These are phyloP conservation scores for Irpex rosettiformis DNA, from an alignment of 1,284 basidiomycete species.

Conservation along the genomic window DNA sequence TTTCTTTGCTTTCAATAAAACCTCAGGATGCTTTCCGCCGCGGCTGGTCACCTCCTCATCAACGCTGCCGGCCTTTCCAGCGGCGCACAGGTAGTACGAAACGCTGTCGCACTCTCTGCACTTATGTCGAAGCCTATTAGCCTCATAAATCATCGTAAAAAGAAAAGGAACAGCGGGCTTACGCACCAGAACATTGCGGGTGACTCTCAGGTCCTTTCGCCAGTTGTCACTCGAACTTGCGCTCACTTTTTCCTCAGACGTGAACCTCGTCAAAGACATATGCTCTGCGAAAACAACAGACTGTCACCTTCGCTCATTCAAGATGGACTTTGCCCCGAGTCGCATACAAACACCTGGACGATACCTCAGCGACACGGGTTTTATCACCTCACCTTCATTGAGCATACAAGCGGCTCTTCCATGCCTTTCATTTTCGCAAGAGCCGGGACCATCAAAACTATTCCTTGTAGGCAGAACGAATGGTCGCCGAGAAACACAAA, in stretches of 20 bases:
- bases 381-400: constrained; percentile 67
- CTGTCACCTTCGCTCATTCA: constrained; percentile 44
- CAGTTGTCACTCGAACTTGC: neutral
- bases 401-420: constrained; percentile 70
- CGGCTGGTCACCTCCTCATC: constrained; percentile 21
- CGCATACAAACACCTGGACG: constrained; percentile 38
- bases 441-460: constrained; percentile 37
- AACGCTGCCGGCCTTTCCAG: constrained; percentile 53
- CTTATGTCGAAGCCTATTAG: constrained; percentile 53
- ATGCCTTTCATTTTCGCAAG: constrained; percentile 52
- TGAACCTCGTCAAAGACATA: constrained; percentile 59
- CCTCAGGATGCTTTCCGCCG: neutral
- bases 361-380: constrained; percentile 57
- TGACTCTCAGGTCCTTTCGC: constrained; percentile 24
- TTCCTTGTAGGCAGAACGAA: constrained; percentile 68
- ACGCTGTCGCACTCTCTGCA: constrained; percentile 57
- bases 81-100: constrained; percentile 70
- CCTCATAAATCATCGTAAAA: constrained; percentile 57
- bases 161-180: constrained; percentile 54
- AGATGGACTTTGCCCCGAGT: constrained; percentile 52
- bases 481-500: constrained; percentile 61
- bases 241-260: constrained; percentile 35
- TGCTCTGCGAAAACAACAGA: constrained; percentile 49
- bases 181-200: constrained; percentile 69
- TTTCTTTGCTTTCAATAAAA: neutral